These are phyloP conservation scores for Capronia coronata DNA, from an alignment of 2,329 filamentous ascomycete species.

Conservation along the genomic window DNA sequence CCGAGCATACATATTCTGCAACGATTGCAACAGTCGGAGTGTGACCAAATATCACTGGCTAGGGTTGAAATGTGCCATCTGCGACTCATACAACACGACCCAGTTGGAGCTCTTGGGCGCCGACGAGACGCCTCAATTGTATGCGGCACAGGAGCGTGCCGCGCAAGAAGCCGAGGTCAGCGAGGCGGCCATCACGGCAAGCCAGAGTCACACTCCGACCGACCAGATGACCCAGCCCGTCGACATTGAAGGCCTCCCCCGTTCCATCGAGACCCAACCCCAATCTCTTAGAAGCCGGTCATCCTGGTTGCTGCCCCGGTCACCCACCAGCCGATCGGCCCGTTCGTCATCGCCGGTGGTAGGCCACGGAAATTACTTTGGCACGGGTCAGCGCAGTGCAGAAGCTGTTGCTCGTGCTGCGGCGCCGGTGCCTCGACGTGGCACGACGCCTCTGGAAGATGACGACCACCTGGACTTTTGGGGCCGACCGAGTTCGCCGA, in stretches of 20 bases:
- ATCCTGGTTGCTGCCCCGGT: conserved; percentile 33
- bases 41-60: conserved; percentile 90
- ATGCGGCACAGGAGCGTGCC: conserved; percentile 20
- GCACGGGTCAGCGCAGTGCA: conserved; percentile 34
- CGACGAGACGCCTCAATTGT: conserved; percentile 26
- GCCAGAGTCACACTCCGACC: conserved; percentile 25
- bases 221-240: conserved; percentile 17
- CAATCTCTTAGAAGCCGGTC: conserved; percentile 24
- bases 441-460: conserved; percentile 35
- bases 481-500: conserved; percentile 42
- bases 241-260: conserved; percentile 12
- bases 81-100: conserved; percentile 44
- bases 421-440: conserved; percentile 2
- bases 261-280: conserved; percentile 21
- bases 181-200: conserved; percentile 27
- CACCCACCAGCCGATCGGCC: conserved; percentile 31
- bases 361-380: conserved; percentile 43
- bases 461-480: conserved; percentile 56
- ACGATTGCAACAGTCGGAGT: conserved; percentile 86
- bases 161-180: conserved; percentile 29
- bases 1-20: conserved; percentile 79
- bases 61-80: conserved; percentile 72
- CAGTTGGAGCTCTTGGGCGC: conserved; percentile 38
- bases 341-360: conserved; percentile 39
- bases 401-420: conserved; percentile 8